Percentiles rank a stretch among this genome's conserved stretches.
These are phyloP conservation scores for Coffea humblotiana DNA, from an alignment of 305 asterid genomes.

Conservation along the genomic window DNA sequence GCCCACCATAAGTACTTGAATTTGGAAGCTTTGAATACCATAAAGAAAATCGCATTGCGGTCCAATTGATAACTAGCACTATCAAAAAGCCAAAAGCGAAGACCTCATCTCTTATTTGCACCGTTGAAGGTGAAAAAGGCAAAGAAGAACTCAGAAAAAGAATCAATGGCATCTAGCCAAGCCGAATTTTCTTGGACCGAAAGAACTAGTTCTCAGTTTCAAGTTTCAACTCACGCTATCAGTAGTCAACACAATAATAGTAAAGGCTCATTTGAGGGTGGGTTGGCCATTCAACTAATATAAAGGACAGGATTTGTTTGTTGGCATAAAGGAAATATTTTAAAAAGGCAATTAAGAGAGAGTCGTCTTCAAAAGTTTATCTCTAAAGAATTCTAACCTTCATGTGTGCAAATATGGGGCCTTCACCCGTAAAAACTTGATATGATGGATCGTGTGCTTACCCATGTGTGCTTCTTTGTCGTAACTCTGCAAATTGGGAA, in stretches of 20 bases:
- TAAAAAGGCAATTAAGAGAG: neutral
- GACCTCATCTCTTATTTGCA: conserved; percentile 28
- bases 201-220: neutral
- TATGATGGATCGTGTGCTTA: neutral
- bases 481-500: neutral
- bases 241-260: neutral
- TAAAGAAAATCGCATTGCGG: conserved; percentile 14
- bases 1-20: neutral
- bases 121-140: conserved; percentile 53
- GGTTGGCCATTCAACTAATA: conserved; percentile 53
- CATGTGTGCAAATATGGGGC: neutral
- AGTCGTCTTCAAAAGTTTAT: neutral
- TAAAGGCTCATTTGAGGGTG: neutral
- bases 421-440: neutral
- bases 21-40: conserved; percentile 3
- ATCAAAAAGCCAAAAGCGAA: conserved; percentile 31
- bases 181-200: conserved; percentile 22
- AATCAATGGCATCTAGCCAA: conserved; percentile 31
- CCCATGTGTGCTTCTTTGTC: conserved; percentile 4
- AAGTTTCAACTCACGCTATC: too few relatives aligned
- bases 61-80: conserved; percentile 44
- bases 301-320: conserved; percentile 34
- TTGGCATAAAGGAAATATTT: neutral
- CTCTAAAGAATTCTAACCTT: neutral
- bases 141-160: conserved; percentile 7